Evolutionary conservation across 768 basidiomycete genomes (phyloP).

Genomic region (Leccinum olivaceopallidum): DNA sequence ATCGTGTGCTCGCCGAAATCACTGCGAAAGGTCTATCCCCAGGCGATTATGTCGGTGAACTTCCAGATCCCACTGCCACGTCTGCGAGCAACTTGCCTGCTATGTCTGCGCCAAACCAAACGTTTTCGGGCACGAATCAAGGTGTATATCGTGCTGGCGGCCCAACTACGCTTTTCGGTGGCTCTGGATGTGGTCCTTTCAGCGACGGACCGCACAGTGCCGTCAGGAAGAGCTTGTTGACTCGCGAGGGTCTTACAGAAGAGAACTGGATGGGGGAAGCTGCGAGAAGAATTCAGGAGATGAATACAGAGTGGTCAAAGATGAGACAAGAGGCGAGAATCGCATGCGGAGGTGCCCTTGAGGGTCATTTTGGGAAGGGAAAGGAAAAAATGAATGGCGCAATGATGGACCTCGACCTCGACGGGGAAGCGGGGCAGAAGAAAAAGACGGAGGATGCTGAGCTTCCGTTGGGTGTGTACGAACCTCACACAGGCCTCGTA

Average conservation of each 20-base stretch:
- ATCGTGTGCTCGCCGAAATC: constrained; percentile 74
- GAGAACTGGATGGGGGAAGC: constrained; percentile 94
- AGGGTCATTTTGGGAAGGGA: constrained; percentile 36
- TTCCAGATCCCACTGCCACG: constrained; percentile 68
- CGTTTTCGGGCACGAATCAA: constrained; percentile 46
- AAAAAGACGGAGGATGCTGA: constrained; percentile 30
- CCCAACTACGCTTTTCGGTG: constrained; percentile 90
- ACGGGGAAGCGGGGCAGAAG: constrained; percentile 29
- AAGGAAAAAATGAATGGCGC: constrained; percentile 34
- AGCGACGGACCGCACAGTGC: constrained; percentile 86
- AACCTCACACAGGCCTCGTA: constrained; percentile 75
- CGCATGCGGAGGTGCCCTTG: constrained; percentile 49
- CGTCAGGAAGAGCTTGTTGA: constrained; percentile 76
- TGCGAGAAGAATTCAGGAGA: constrained; percentile 62
- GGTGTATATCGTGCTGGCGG: constrained; percentile 90
- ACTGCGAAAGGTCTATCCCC: constrained; percentile 80
- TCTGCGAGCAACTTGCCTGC: constrained; percentile 44
- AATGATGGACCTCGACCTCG: constrained; percentile 32
- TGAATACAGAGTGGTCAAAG: constrained; percentile 63
- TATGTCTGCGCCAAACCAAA: constrained; percentile 28
- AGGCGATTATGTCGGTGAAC: constrained; percentile 80
- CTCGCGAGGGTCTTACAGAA: constrained; percentile 77
- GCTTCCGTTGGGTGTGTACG: constrained; percentile 71
- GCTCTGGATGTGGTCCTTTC: constrained; percentile 81
- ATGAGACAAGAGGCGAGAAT: constrained; percentile 56